These are phyloP conservation scores for Boletus vermiculosoides DNA, from an alignment of 768 basidiomycete species.

Conservation along the genomic window DNA sequence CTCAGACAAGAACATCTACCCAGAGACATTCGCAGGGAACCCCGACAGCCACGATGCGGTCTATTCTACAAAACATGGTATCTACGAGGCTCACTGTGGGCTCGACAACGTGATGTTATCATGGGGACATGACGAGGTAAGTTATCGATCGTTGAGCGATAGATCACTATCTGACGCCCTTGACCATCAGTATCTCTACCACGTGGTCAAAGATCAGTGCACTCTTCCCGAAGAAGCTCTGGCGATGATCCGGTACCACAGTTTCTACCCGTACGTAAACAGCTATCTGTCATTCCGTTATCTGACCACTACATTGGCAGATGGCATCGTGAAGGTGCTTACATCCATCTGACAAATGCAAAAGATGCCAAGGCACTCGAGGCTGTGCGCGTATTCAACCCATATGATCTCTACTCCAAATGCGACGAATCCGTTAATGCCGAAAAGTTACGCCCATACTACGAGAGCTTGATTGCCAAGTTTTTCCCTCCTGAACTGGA, in stretches of 20 bases:
- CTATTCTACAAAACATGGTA: conserved; percentile 70
- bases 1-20: conserved; percentile 81
- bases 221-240: conserved; percentile 77
- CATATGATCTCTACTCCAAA: conserved; percentile 94
- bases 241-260: conserved; percentile 93
- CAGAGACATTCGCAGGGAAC: conserved; percentile 72
- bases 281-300: not conserved
- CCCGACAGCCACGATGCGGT: conserved; percentile 64
- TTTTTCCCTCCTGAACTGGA: conserved; percentile 82
- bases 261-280: conserved; percentile 74
- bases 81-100: conserved; percentile 77
- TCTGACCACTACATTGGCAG: conserved; percentile 28
- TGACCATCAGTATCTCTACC: conserved; percentile 66
- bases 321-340: conserved; percentile 90
- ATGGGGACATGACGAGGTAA: conserved; percentile 90
- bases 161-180: conserved; percentile 4
- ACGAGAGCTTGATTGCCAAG: conserved; percentile 75
- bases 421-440: conserved; percentile 65
- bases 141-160: conserved; percentile 20
- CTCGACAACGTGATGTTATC: conserved; percentile 85
- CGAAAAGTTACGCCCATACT: conserved; percentile 75
- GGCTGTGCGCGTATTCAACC: conserved; percentile 87
- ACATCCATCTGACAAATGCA: conserved; percentile 73
- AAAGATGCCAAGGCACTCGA: conserved; percentile 62
- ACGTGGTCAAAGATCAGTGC: conserved; percentile 80